Percentiles rank a stretch among this genome's conserved stretches.
phyloP scores from a whole-genome alignment of 164 flowering plant genomes.

The Chimonanthus salicifolius region DNA sequence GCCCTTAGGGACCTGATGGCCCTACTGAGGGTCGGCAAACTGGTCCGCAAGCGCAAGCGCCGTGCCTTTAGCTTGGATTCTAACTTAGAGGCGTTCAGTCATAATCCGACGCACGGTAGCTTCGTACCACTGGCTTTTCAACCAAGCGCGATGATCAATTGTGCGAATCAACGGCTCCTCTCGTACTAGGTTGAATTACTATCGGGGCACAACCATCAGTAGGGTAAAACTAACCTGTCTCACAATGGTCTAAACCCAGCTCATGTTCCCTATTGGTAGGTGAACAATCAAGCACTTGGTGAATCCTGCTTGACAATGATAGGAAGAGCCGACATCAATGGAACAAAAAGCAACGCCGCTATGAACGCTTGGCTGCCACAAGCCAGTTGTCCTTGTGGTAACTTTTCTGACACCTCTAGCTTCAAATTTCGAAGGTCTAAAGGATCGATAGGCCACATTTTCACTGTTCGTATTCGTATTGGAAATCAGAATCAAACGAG shows the following conservation, averaged over 20 bases:
- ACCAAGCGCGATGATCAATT: no score
- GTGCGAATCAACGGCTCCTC: background rate
- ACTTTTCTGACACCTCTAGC: no score
- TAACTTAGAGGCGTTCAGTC: slow-evolving; percentile 10
- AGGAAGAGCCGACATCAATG: slow-evolving; percentile 33
- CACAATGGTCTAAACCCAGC: slow-evolving; percentile 20
- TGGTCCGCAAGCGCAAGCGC: slow-evolving; percentile 5
- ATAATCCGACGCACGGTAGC: background rate
- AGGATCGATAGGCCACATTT: no score
- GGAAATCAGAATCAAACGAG: no score
- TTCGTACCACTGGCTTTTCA: no score
- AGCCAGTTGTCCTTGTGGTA: slow-evolving; percentile 28
- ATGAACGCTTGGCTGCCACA: slow-evolving; percentile 41
- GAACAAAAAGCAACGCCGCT: slow-evolving; percentile 28
- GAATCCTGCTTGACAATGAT: slow-evolving; percentile 24
- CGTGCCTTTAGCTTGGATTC: slow-evolving; percentile 14
- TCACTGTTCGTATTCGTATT: no score
- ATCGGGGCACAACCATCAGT: slow-evolving; percentile 13
- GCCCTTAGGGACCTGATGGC: slow-evolving; percentile 11
- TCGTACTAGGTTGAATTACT: slow-evolving; percentile 16
- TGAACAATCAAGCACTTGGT: slow-evolving; percentile 21
- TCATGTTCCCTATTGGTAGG: slow-evolving; percentile 26
- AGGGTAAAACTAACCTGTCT: slow-evolving; percentile 15
- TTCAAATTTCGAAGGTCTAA: no score
- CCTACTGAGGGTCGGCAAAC: slow-evolving; percentile 10